A percentile compares a stretch with the other conserved stretches of the same genome.
phyloP scores from a whole-genome alignment of 306 rosid genomes.

The Lathyrus oleraceus region DNA sequence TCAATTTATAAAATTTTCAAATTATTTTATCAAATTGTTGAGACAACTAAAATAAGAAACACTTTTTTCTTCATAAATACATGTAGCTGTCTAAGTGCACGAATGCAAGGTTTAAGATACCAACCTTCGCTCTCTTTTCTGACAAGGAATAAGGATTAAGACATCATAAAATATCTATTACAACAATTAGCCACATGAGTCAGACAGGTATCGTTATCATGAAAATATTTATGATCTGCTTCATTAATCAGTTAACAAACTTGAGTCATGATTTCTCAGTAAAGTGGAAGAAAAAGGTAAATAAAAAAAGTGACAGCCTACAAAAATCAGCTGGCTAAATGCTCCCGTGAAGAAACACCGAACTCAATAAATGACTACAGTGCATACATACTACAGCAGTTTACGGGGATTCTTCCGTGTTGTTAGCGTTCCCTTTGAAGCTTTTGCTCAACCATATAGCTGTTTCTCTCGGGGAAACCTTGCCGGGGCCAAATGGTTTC shows the following conservation, averaged over 20 bases:
- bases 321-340: constrained; percentile 47
- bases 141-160: constrained; percentile 1
- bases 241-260: constrained; percentile 27
- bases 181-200: constrained; percentile 10
- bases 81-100: background rate
- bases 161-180: constrained; percentile 9
- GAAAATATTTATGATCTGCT: constrained; percentile 27
- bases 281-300: constrained; percentile 10
- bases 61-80: background rate
- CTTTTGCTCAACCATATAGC: constrained; percentile 99
- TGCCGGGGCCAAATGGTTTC: constrained; percentile 95
- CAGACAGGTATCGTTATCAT: constrained; percentile 22
- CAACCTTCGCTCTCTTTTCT: constrained; percentile 19
- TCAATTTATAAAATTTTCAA: no score
- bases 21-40: no score
- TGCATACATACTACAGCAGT: constrained; percentile 36
- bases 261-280: constrained; percentile 26
- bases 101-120: background rate
- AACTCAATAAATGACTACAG: constrained; percentile 40
- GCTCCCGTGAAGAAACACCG: constrained; percentile 35
- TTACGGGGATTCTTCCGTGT: constrained; percentile 51
- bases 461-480: constrained; percentile 97
- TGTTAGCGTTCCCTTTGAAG: constrained; percentile 73
- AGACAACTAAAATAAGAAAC: background rate
- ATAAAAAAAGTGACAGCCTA: constrained; percentile 35